Conservation (phyloP, 2,329 filamentous ascomycete species). For the Fusarium neocosmosporiellum region DNA sequence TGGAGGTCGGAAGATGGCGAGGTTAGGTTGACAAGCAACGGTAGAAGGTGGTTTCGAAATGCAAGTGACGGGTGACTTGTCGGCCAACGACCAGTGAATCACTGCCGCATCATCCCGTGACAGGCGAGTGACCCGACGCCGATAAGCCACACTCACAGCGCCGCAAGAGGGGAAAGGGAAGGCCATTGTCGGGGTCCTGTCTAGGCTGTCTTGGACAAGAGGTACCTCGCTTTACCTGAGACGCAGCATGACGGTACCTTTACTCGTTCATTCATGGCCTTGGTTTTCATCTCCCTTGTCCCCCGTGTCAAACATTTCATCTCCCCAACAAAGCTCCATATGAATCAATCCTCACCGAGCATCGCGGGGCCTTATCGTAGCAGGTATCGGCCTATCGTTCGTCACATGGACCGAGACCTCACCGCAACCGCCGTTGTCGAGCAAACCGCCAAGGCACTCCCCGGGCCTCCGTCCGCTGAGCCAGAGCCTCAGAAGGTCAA, state of each 20-base stretch:
- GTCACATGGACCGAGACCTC: constrained; percentile 5
- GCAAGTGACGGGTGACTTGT: constrained; percentile 41
- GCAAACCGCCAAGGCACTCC: constrained; percentile 26
- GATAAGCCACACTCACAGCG: constrained; percentile 42
- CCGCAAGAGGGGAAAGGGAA: neutral
- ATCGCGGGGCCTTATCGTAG: constrained; percentile 38
- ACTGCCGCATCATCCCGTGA: constrained; percentile 48
- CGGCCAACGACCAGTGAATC: constrained; percentile 43
- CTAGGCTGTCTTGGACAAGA: neutral
- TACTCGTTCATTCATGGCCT: neutral
- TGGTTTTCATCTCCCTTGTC: constrained; percentile 4
- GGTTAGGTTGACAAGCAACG: constrained; percentile 22
- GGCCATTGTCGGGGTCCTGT: neutral
- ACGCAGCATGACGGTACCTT: constrained; percentile 18
- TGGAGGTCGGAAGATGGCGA: constrained; percentile 27
- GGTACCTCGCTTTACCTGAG: constrained; percentile 30
- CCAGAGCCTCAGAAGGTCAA: constrained; percentile 25
- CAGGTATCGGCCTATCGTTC: constrained; percentile 33
- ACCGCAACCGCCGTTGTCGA: constrained; percentile 16
- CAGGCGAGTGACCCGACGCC: constrained; percentile 38
- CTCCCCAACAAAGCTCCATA: constrained; percentile 6
- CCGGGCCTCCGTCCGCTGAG: neutral
- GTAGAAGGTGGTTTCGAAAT: constrained; percentile 34
- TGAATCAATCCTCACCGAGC: constrained; percentile 18
- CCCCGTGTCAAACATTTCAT: constrained; percentile 11